These are phyloP conservation scores for Alternaria solani DNA, from an alignment of 2,329 filamentous ascomycete genomes.

Conservation along the genomic window DNA sequence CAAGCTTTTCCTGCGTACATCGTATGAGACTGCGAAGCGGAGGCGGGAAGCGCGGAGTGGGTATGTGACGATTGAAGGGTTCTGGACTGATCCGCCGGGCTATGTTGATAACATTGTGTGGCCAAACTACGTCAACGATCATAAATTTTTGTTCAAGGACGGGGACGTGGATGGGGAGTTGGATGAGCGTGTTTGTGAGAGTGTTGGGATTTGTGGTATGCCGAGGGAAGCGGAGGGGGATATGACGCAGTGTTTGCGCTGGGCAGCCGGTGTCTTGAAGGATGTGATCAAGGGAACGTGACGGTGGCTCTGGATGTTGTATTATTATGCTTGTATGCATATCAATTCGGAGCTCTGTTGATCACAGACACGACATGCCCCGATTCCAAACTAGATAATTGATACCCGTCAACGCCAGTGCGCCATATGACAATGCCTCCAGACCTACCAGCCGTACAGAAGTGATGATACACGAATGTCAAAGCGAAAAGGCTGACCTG, in stretches of 20 bases:
- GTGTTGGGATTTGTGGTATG: conserved; percentile 49
- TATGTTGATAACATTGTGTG: conserved; percentile 96
- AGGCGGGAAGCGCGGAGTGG: conserved; percentile 74
- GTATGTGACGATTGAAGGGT: conserved; percentile 82
- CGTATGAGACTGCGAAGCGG: conserved; percentile 67
- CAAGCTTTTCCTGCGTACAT: conserved; percentile 77
- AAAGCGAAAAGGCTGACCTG: background rate
- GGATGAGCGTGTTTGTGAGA: conserved; percentile 52
- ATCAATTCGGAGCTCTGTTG: background rate
- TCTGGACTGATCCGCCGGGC: conserved; percentile 93
- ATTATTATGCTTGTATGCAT: conserved; percentile 13
- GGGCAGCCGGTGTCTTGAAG: conserved; percentile 40
- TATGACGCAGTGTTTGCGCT: conserved; percentile 44
- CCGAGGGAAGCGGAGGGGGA: conserved; percentile 47
- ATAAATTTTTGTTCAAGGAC: conserved; percentile 78
- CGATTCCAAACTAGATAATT: background rate
- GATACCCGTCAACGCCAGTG: conserved; percentile 17
- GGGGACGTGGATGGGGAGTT: conserved; percentile 70
- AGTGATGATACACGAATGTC: conserved; percentile 20
- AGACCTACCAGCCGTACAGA: conserved; percentile 21
- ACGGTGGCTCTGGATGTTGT: conserved; percentile 11
- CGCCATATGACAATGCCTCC: conserved; percentile 18
- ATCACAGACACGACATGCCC: background rate
- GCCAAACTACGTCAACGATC: conserved; percentile 88
- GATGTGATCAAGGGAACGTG: conserved; percentile 25